Percentiles rank a stretch among this genome's conserved stretches.
Conservation (phyloP, 1,284 basidiomycete species). For the Pseudozyma hubeiensis region DNA sequence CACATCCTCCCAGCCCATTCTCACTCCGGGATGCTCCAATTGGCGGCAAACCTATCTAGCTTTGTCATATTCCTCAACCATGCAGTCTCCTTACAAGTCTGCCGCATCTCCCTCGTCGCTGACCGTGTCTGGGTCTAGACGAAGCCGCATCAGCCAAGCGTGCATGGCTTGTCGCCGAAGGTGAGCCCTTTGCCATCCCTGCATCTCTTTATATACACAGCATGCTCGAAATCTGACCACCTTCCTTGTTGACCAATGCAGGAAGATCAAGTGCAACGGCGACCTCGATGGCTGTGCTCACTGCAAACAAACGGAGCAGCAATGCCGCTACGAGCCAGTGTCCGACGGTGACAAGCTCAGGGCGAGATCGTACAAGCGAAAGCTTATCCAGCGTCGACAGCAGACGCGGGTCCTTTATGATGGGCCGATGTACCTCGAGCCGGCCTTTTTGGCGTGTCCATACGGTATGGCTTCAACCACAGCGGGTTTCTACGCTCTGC, state of each 20-base stretch:
- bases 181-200: slow-evolving; percentile 5
- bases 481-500: no score
- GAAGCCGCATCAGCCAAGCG: slow-evolving; percentile 16
- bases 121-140: slow-evolving; percentile 10
- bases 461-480: no score
- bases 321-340: slow-evolving; percentile 20
- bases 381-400: slow-evolving; percentile 15
- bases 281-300: slow-evolving; percentile 14
- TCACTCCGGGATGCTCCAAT: no score
- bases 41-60: no score
- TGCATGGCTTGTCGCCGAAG: slow-evolving; percentile 25
- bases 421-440: slow-evolving; percentile 1
- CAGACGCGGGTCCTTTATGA: slow-evolving; percentile 16
- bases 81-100: no score
- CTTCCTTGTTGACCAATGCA: background rate
- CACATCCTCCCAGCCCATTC: no score
- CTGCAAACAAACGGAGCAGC: slow-evolving; percentile 11
- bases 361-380: slow-evolving; percentile 23
- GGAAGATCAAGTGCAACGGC: slow-evolving; percentile 25
- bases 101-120: no score
- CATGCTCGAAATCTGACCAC: no score
- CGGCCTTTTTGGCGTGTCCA: no score
- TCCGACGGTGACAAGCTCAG: slow-evolving; percentile 31
- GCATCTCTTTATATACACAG: no score
- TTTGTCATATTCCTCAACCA: no score